Evolutionary conservation across 495 filamentous ascomycete genomes (phyloP).

Genomic region (Aspergillus homomorphus): DNA sequence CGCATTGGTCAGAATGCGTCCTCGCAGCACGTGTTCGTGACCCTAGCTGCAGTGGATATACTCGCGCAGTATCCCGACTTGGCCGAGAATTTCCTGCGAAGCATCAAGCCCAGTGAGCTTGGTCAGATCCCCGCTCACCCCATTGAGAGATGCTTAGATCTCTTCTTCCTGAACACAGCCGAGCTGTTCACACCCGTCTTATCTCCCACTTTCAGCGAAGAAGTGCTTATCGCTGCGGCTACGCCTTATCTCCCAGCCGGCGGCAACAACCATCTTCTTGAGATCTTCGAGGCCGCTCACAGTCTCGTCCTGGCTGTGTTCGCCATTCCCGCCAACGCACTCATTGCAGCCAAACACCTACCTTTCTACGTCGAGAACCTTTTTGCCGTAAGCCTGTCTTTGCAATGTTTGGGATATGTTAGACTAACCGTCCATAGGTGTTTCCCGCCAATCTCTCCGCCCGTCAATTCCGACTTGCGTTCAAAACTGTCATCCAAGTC

Average conservation of each 20-base stretch:
- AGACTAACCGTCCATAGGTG: slow-evolving; percentile 34
- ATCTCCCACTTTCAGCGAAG: slow-evolving; percentile 60
- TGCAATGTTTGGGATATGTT: slow-evolving; percentile 4
- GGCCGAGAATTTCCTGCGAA: slow-evolving; percentile 66
- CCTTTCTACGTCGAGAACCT: slow-evolving; percentile 85
- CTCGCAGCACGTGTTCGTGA: slow-evolving; percentile 80
- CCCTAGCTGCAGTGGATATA: slow-evolving; percentile 84
- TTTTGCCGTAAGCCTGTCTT: slow-evolving; percentile 55
- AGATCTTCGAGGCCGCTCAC: slow-evolving; percentile 92
- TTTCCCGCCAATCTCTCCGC: slow-evolving; percentile 82
- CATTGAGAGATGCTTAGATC: slow-evolving; percentile 73
- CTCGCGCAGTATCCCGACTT: slow-evolving; percentile 69
- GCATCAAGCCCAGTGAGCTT: slow-evolving; percentile 54
- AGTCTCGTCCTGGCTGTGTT: slow-evolving; percentile 79
- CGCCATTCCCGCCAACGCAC: slow-evolving; percentile 71
- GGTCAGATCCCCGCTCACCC: slow-evolving; percentile 70
- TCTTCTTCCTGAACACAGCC: slow-evolving; percentile 87
- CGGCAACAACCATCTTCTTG: slow-evolving; percentile 58
- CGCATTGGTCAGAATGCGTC: slow-evolving; percentile 70
- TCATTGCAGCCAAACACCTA: slow-evolving; percentile 66
- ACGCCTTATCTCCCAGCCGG: slow-evolving; percentile 71
- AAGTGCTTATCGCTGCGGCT: slow-evolving; percentile 70
- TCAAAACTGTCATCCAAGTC: slow-evolving; percentile 84
- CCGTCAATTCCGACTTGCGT: slow-evolving; percentile 89
- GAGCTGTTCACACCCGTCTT: slow-evolving; percentile 81